Percentiles rank a stretch among this genome's conserved stretches.
Evolutionary conservation across 2,329 filamentous ascomycete genomes (phyloP).

Genomic region (Calonectria montana): DNA sequence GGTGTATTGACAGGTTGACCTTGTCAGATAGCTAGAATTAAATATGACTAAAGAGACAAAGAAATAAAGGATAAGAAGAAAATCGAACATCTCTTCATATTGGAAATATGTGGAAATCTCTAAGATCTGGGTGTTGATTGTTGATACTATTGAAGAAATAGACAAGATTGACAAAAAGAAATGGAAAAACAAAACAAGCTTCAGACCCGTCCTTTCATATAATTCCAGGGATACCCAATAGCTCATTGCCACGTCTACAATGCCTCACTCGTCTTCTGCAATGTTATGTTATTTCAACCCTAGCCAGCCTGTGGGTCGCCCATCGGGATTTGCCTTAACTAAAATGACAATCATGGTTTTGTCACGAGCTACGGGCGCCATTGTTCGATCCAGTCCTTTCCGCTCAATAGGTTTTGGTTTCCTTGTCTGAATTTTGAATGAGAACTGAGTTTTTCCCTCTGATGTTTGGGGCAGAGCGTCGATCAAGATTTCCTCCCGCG

Average conservation of each 20-base stretch:
- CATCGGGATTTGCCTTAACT: background rate
- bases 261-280: background rate
- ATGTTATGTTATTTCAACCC: background rate
- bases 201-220: background rate
- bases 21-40: too few species aligned
- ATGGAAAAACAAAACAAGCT: too few species aligned
- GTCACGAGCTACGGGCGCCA: conserved; percentile 15
- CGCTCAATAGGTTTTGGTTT: conserved; percentile 4
- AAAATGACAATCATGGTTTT: conserved; percentile 20
- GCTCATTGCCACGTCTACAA: background rate
- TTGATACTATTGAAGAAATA: too few species aligned
- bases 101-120: too few species aligned
- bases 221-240: background rate
- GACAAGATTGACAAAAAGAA: too few species aligned
- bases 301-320: conserved; percentile 15
- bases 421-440: background rate
- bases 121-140: too few species aligned
- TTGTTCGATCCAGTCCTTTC: background rate
- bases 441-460: background rate
- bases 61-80: too few species aligned
- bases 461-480: background rate
- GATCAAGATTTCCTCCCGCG: background rate
- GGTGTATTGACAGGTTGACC: too few species aligned
- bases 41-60: too few species aligned
- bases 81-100: too few species aligned